Percentiles rank a stretch among this genome's conserved stretches.
Conservation (phyloP, 805 yeast species). For the Ogataea nonfermentans region DNA sequence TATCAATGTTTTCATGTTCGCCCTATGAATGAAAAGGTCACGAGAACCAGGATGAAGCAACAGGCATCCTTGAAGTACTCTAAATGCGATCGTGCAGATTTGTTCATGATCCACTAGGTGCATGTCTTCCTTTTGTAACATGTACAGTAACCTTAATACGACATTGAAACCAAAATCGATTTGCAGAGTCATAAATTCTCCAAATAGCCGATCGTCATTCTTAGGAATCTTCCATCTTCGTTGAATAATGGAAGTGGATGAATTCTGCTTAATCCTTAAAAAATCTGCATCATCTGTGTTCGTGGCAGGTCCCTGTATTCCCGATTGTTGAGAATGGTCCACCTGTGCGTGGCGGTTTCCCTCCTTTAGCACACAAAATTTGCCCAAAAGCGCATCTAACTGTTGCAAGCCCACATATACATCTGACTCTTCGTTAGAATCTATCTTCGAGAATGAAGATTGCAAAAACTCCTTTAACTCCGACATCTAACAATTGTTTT, state of each 20-base stretch:
- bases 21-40: conserved; percentile 41
- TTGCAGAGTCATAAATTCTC: conserved; percentile 45
- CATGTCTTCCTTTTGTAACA: conserved; percentile 15
- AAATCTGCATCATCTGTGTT: too few relatives aligned
- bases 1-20: conserved; percentile 39
- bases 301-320: too few relatives aligned
- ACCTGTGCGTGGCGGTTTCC: not conserved
- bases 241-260: not conserved
- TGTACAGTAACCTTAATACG: conserved; percentile 35
- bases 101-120: conserved; percentile 8
- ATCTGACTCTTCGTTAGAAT: not conserved
- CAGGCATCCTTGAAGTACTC: conserved; percentile 57
- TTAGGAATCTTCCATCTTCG: conserved; percentile 7
- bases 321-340: too few relatives aligned
- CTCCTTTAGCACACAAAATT: conserved; percentile 3
- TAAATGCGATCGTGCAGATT: conserved; percentile 27
- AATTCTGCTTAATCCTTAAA: too few relatives aligned
- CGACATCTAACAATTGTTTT: not conserved
- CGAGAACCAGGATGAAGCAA: conserved; percentile 59
- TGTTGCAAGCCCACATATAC: not conserved
- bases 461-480: not conserved
- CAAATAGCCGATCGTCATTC: conserved; percentile 1
- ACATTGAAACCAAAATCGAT: conserved; percentile 53
- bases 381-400: conserved; percentile 1
- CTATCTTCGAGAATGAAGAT: not conserved